Base-by-base conservation (phyloP, 768 basidiomycete genomes). In the Mycena galericulata region DNA sequence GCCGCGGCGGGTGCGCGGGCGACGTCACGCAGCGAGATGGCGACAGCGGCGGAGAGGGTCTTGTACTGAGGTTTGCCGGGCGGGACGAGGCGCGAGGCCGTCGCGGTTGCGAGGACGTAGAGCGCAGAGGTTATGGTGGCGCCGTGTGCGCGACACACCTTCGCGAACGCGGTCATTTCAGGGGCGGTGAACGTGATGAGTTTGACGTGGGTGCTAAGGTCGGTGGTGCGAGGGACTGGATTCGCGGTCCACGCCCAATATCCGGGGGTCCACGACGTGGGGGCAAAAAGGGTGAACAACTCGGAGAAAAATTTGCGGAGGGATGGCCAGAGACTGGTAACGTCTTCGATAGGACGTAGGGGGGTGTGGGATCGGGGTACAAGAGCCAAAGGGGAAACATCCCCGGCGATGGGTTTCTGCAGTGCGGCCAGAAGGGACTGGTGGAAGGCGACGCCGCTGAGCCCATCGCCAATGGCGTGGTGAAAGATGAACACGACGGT, bases 391-490 rank as follows among this genome's bases (percentile, higher is more conserved):
- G 51, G 54, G 17, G 72, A 60, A 2, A 32, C 46, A 20, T 65
- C 58, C 22, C 47, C 36, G 20, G 32, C 30, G 8, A 50, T 30
- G 17, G 27, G 30, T n/a, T 68, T 54, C 59, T 79, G 75, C 1
- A 85, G 74, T 1, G 80, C 78, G 8, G 72, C 36, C 9, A 79
- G 62, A 20, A 85, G 75, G 15, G 77, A 63, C 36, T 72, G 74
- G 65, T 83, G 84, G 53, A 84, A 82, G 0, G 80, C 79, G 34
- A 80, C 69, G 1, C 81, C 79, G 55, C 82, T 83, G 66, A 79
- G 75, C 1, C 83, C 84, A 65, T 85, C 84, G 2, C 80, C 81
- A 43, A 84, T 79, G 57, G 69, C 68, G 65, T 85, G 84, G 57
- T 83, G 81, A 56, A 75, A 82, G 17, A 74, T 76, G 46, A 82